These are phyloP conservation scores for Boletus austroedulis DNA, from an alignment of 1,284 basidiomycete genomes.

Conservation along the genomic window DNA sequence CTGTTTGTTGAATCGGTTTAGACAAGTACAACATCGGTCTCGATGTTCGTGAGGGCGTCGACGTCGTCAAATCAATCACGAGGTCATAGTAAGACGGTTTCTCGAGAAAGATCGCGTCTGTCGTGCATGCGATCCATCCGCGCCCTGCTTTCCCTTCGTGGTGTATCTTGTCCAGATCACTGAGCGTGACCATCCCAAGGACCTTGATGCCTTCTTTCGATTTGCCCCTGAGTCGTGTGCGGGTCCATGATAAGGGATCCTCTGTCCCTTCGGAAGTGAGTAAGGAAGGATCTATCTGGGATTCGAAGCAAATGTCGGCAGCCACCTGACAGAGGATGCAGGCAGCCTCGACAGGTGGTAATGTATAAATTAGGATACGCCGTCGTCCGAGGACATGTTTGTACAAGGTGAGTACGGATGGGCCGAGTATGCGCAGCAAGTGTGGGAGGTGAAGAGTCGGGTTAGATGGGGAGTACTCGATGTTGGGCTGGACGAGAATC, in stretches of 20 bases:
- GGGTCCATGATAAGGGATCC: slow-evolving; percentile 23
- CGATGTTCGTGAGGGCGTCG: slow-evolving; percentile 54
- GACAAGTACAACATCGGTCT: slow-evolving; percentile 64
- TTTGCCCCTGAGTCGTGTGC: slow-evolving; percentile 42
- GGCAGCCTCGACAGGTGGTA: slow-evolving; percentile 73
- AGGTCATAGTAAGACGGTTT: slow-evolving; percentile 74
- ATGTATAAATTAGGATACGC: slow-evolving; percentile 71
- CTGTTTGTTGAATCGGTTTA: slow-evolving; percentile 41
- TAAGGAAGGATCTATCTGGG: slow-evolving; percentile 40
- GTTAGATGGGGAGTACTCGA: slow-evolving; percentile 38
- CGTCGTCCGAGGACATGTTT: slow-evolving; percentile 71
- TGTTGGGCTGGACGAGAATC: slow-evolving; percentile 31
- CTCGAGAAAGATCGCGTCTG: slow-evolving; percentile 77
- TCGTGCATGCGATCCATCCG: slow-evolving; percentile 82
- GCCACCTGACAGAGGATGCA: slow-evolving; percentile 73
- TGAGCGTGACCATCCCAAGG: slow-evolving; percentile 73
- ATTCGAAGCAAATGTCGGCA: slow-evolving; percentile 66
- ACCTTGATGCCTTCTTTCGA: slow-evolving; percentile 57
- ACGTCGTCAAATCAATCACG: slow-evolving; percentile 70
- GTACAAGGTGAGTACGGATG: slow-evolving; percentile 71
- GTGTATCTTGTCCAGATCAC: slow-evolving; percentile 60
- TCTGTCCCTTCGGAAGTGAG: slow-evolving; percentile 21
- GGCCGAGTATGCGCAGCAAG: slow-evolving; percentile 67
- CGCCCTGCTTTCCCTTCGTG: slow-evolving; percentile 53
- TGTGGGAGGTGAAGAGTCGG: slow-evolving; percentile 43